phyloP scores from a whole-genome alignment of 257 asterid species.

The Linderniella brevidens region DNA sequence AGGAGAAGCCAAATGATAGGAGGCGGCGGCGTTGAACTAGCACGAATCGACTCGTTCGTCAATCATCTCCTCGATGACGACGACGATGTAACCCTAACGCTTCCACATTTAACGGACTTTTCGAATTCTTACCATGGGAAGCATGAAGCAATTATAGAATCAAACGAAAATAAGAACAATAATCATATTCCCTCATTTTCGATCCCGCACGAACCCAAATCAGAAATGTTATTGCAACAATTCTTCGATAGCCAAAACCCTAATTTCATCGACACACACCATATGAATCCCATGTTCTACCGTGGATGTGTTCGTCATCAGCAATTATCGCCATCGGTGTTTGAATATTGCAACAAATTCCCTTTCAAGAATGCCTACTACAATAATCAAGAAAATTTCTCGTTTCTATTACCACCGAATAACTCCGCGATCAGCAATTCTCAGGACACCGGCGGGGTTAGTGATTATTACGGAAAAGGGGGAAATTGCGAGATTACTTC shows the following conservation, averaged over 20 bases:
- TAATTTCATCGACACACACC: too few species aligned
- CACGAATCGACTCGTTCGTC: slow-evolving; percentile 32
- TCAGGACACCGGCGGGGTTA: slow-evolving; percentile 23
- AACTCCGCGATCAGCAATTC: slow-evolving; percentile 35
- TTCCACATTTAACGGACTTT: slow-evolving; percentile 36
- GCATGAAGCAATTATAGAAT: neutral
- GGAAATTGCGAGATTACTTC: slow-evolving; percentile 28
- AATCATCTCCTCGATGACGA: slow-evolving; percentile 32
- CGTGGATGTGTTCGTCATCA: too few species aligned
- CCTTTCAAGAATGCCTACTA: slow-evolving; percentile 6
- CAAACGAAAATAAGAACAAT: neutral
- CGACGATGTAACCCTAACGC: slow-evolving; percentile 17
- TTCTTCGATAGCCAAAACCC: too few species aligned
- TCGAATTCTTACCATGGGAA: neutral
- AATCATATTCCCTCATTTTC: neutral
- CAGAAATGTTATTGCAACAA: neutral
- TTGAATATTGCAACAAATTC: slow-evolving; percentile 5
- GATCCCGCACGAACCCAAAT: neutral
- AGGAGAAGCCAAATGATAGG: slow-evolving; percentile 24
- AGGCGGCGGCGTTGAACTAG: slow-evolving; percentile 17
- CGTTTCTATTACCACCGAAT: slow-evolving; percentile 24
- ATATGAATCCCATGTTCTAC: too few species aligned
- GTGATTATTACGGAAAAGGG: slow-evolving; percentile 11
- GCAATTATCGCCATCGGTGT: too few species aligned
- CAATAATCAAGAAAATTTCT: slow-evolving; percentile 5